Base-by-base conservation (phyloP, 164 flowering plant genomes). In the Sedum album region DNA sequence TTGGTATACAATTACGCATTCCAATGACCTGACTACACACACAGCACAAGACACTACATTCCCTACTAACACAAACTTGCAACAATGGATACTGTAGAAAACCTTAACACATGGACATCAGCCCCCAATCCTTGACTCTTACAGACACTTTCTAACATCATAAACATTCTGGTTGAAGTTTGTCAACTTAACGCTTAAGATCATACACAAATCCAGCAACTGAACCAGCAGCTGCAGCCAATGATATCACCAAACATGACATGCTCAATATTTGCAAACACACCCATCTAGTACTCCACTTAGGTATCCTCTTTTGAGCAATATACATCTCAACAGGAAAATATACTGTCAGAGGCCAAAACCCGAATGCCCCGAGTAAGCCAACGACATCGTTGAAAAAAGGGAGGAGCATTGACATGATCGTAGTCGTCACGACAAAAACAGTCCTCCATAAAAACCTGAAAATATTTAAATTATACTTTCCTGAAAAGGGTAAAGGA, bases 301-400 rank as follows among this genome's bases (percentile, higher is more conserved):
- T 83, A 8, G 79, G 78, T 57, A 87, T 80, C 77, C 73, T 77
- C 82, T 79, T 85, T 64, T 85, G 87, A 1, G 76, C 66, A 39
- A 85, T 80, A 69, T 87, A 85, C 85, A 87, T 83, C 75, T 85
- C 88, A 25, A 87, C 79, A 0, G 91, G 91, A 53, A 87, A 83
- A 67, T 79, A 87, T 0, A 86, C 91, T 0, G 88, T 86, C 13
- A 86, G 70, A 0, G 91, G 91, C 91, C 91, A 86, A 60, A 86
- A 86, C 28, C 86, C 88, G 0, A 86, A 66, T 0, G 91, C 85
- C 15, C 91, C 88, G 0, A 86, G 80, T 28, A 86, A 49, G 6
- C 87, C 91, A 9, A 86, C 84, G 0, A 83, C 78, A 39, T 82
- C 87, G 62, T 82, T 86, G 77, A 85, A 86, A 81, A 86, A 86